Conservation (phyloP, 2,329 filamentous ascomycete species). For the Magnaporthiopsis rhizophila region DNA sequence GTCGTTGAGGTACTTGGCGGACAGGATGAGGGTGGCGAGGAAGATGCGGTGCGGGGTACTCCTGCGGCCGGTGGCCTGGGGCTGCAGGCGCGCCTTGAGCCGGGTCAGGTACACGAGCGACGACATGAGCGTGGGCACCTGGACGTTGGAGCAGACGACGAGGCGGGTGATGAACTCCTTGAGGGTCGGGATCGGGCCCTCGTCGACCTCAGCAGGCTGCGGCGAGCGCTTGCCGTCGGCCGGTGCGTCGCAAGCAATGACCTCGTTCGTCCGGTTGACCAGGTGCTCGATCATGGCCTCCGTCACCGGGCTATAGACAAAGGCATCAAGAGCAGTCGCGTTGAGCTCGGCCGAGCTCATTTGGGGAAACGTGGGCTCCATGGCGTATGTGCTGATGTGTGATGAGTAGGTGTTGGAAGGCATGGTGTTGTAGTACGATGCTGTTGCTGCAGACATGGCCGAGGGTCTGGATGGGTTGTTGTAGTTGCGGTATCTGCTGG, state of each 20-base stretch:
- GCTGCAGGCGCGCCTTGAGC: slow-evolving; percentile 76
- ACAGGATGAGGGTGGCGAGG: slow-evolving; percentile 73
- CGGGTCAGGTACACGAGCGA: slow-evolving; percentile 88
- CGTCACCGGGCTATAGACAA: slow-evolving; percentile 69
- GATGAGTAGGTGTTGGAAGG: slow-evolving; percentile 11
- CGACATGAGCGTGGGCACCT: slow-evolving; percentile 95
- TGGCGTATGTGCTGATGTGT: slow-evolving; percentile 23
- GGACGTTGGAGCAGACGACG: slow-evolving; percentile 87
- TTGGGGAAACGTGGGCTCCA: slow-evolving; percentile 36
- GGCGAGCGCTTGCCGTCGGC: slow-evolving; percentile 17
- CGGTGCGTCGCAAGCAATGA: slow-evolving; percentile 70
- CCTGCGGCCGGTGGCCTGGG: slow-evolving; percentile 89
- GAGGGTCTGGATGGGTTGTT: not conserved
- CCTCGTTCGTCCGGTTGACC: slow-evolving; percentile 63
- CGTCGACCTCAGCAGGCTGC: slow-evolving; percentile 21
- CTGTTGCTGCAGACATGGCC: slow-evolving; percentile 4
- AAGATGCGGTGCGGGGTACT: slow-evolving; percentile 98
- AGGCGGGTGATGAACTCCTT: slow-evolving; percentile 89
- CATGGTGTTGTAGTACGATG: not conserved
- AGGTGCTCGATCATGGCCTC: slow-evolving; percentile 72
- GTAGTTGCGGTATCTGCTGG: not conserved
- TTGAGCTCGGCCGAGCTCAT: slow-evolving; percentile 52
- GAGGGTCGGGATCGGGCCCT: slow-evolving; percentile 62
- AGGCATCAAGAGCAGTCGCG: slow-evolving; percentile 68
- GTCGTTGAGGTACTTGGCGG: slow-evolving; percentile 97